Percentiles rank a stretch among this genome's conserved stretches.
phyloP scores from a whole-genome alignment of 139 green algal species.

The Chlorella ohadii region DNA sequence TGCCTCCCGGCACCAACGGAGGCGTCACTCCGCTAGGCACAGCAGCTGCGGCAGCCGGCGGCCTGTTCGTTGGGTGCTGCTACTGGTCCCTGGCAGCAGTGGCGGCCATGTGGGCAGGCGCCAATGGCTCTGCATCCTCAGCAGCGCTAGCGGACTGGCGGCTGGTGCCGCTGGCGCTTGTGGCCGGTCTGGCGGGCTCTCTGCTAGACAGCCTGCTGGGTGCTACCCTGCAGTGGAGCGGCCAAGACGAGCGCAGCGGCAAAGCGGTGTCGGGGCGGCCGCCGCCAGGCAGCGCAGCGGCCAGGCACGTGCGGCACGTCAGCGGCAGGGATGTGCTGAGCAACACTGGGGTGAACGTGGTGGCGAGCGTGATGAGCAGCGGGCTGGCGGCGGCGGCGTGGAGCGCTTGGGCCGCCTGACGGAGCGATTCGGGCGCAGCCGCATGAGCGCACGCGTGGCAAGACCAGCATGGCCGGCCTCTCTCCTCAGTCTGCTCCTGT shows the following conservation, averaged over 20 bases:
- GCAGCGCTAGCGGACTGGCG: neutral
- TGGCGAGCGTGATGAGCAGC: conserved; percentile 6
- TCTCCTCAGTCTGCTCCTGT: too few relatives aligned
- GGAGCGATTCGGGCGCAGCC: too few relatives aligned
- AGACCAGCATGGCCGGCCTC: too few relatives aligned
- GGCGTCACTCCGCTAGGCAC: conserved; percentile 84
- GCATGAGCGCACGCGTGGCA: too few relatives aligned
- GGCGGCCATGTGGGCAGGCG: neutral
- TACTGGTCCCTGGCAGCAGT: conserved; percentile 42
- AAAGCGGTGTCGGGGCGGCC: conserved; percentile 56
- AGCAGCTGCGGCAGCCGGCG: conserved; percentile 71
- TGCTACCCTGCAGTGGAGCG: conserved; percentile 92
- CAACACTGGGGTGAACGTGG: conserved; percentile 49
- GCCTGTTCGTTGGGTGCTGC: conserved; percentile 77
- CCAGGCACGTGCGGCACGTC: conserved; percentile 64
- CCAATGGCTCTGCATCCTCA: neutral
- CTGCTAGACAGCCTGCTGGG: conserved; percentile 94
- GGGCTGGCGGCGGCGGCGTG: neutral
- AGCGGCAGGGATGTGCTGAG: conserved; percentile 46
- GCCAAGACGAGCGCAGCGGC: conserved; percentile 57
- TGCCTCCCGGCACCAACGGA: conserved; percentile 85
- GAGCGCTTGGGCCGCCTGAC: too few relatives aligned
- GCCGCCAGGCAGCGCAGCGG: neutral
- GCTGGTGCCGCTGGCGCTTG: conserved; percentile 50
- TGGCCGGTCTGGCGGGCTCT: conserved; percentile 82